Evolutionary conservation across 768 basidiomycete species (phyloP), one percentile per base, ranked within the genome.

Genomic region (Pholiota molesta): DNA sequence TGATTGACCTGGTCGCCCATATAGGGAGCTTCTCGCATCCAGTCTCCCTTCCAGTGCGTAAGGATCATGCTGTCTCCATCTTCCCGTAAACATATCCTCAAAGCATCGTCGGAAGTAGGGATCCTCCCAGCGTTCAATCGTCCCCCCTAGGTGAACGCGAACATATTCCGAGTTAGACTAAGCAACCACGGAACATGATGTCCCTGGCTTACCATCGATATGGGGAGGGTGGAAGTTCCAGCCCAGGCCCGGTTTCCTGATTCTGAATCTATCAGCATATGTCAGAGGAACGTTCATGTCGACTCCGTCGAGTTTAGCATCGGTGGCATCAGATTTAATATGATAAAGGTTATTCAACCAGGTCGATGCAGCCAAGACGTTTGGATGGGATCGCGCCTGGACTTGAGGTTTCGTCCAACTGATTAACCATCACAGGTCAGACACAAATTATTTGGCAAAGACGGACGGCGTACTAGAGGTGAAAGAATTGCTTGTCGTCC

Each of bases 111-210:
- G 77, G 73, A 86, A 87, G 6, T 66, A 70, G 1, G 78, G 72
- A 71, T 91, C 87, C 72, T 90, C 86, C 88, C 87, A 89, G 14
- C 93, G 80, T 71, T 95, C 92, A 26, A 92, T 85, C 0, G 84
- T 74, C 8, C 91, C 91, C 5, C 91, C 92, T 84, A 57, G 23
- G 13, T 42, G 5, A 11, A 39, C 35, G 11, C 31, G 33, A 23
- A 40, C 6, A 26, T 37, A 56, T 57, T 35, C 19, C 31, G 6
- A 31, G 31, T 31, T 5, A 31, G 31, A 31, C 31, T 40, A 4
- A 55, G 31, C 33, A 26, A 26, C 26, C 26, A 33, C 28, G 1
- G 9, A 60, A n/a, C 21, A 31, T 4, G 16, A 72, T 65, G 47
- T 64, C 31, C 5, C 6, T 31, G 31, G 62, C 69, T 28, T 49